These are phyloP conservation scores for Saccharomyces hybrid DNA, from an alignment of 1,139 yeast genomes.

Conservation along the genomic window DNA sequence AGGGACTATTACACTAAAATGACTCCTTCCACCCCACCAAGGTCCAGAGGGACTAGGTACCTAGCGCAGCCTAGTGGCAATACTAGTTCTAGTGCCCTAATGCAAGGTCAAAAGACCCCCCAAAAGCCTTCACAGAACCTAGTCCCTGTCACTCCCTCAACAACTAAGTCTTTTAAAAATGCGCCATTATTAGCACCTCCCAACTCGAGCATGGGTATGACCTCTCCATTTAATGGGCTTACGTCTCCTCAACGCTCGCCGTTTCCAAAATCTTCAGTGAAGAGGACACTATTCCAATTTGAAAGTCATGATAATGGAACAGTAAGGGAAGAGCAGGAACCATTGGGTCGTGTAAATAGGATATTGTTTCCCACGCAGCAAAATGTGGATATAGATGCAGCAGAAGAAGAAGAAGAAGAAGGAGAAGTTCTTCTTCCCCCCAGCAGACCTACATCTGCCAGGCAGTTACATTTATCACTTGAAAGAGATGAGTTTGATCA, in stretches of 20 bases:
- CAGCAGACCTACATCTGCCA: conserved; percentile 7
- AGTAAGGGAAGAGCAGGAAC: neutral
- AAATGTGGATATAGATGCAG: neutral
- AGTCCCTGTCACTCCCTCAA: conserved; percentile 28
- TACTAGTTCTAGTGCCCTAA: neutral
- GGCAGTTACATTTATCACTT: conserved; percentile 3
- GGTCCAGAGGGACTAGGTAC: conserved; percentile 18
- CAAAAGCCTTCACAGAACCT: conserved; percentile 7
- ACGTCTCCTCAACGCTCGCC: conserved; percentile 30
- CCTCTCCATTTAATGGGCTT: conserved; percentile 21
- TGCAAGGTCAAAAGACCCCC: conserved; percentile 13
- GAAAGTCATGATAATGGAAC: neutral
- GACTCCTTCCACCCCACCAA: conserved; percentile 13
- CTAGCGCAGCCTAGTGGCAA: conserved; percentile 2
- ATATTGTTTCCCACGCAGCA: neutral
- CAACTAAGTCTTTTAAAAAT: conserved; percentile 13
- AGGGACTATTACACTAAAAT: neutral
- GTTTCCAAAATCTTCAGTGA: conserved; percentile 9
- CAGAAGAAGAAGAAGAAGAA: conserved; percentile 1
- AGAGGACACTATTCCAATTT: conserved; percentile 12
- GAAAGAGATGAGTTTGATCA: conserved; percentile 2
- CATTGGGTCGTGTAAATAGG: conserved; percentile 1
- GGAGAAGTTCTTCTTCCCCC: conserved; percentile 13
- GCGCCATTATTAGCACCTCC: conserved; percentile 14
- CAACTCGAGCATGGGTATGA: conserved; percentile 1